phyloP scores from a whole-genome alignment of 1,284 basidiomycete species.

The Moesziomyces sp. region DNA sequence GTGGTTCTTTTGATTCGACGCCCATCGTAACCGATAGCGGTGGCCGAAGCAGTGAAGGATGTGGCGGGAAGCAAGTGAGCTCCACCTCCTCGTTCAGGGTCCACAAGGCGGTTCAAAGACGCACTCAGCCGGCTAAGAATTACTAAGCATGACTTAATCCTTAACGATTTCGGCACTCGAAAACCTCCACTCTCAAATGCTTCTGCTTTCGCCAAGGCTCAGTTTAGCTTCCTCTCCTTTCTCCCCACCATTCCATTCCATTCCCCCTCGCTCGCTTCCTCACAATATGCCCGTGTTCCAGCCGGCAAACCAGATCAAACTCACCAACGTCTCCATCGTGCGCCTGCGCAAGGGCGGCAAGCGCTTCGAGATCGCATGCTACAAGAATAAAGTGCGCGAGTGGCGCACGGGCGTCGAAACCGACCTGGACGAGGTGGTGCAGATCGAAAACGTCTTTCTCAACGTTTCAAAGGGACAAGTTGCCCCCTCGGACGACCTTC shows the following conservation, averaged over 20 bases:
- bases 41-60: neutral
- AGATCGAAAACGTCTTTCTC: slow-evolving; percentile 93
- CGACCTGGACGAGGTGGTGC: slow-evolving; percentile 92
- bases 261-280: neutral
- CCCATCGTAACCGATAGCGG: slow-evolving; percentile 7
- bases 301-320: slow-evolving; percentile 67
- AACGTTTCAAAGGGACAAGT: slow-evolving; percentile 97
- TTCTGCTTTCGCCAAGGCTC: too few species aligned
- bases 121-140: neutral
- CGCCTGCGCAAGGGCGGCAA: slow-evolving; percentile 96
- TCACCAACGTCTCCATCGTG: slow-evolving; percentile 96
- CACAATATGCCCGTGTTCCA: slow-evolving; percentile 29
- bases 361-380: slow-evolving; percentile 98
- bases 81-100: too few species aligned
- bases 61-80: slow-evolving; percentile 1
- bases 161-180: too few species aligned
- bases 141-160: too few species aligned
- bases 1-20: slow-evolving; percentile 17
- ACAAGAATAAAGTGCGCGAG: slow-evolving; percentile 99
- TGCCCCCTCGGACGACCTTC: slow-evolving; percentile 86
- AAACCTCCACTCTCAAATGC: too few species aligned
- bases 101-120: too few species aligned
- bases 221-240: neutral
- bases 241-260: neutral
- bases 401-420: slow-evolving; percentile 94